Percentiles rank a stretch among this genome's conserved stretches.
phyloP scores from a whole-genome alignment of 2,329 filamentous ascomycete genomes.

The Trichoderma atrobrunneum region DNA sequence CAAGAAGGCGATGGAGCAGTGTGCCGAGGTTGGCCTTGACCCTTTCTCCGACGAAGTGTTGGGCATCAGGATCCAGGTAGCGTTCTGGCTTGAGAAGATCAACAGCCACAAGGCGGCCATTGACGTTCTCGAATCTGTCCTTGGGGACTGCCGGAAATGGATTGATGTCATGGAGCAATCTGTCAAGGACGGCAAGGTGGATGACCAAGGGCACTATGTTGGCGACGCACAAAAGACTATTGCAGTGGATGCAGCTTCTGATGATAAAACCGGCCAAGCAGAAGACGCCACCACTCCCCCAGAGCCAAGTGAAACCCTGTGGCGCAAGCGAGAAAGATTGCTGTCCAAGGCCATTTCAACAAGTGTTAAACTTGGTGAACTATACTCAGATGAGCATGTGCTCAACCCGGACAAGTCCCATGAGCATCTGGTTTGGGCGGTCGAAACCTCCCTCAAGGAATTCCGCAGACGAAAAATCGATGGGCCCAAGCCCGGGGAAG shows the following conservation, averaged over 20 bases:
- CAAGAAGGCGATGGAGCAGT: constrained; percentile 71
- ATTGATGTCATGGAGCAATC: constrained; percentile 53
- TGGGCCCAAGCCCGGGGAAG: constrained; percentile 68
- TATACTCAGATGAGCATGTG: constrained; percentile 76
- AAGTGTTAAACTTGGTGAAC: constrained; percentile 77
- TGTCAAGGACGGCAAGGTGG: constrained; percentile 46
- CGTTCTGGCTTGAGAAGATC: constrained; percentile 75
- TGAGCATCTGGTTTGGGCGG: constrained; percentile 70
- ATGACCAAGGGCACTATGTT: constrained; percentile 38
- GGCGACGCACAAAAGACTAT: constrained; percentile 2
- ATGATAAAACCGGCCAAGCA: constrained; percentile 20
- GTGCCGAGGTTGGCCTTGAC: constrained; percentile 73
- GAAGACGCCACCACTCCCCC: constrained; percentile 22
- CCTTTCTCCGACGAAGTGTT: constrained; percentile 88
- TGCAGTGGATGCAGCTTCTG: neutral
- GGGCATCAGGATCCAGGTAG: constrained; percentile 81
- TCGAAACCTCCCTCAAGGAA: constrained; percentile 76
- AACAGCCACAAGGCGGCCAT: constrained; percentile 67
- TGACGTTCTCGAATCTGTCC: constrained; percentile 74
- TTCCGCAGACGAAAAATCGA: constrained; percentile 63
- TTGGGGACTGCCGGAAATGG: constrained; percentile 65
- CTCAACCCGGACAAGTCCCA: constrained; percentile 72
- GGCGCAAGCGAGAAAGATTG: constrained; percentile 61
- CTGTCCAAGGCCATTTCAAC: constrained; percentile 73
- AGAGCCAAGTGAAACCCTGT: constrained; percentile 46